A percentile compares a stretch with the other conserved stretches of the same genome.
phyloP scores from a whole-genome alignment of 2,329 filamentous ascomycete genomes.

The Didymosphaeria variabile region DNA sequence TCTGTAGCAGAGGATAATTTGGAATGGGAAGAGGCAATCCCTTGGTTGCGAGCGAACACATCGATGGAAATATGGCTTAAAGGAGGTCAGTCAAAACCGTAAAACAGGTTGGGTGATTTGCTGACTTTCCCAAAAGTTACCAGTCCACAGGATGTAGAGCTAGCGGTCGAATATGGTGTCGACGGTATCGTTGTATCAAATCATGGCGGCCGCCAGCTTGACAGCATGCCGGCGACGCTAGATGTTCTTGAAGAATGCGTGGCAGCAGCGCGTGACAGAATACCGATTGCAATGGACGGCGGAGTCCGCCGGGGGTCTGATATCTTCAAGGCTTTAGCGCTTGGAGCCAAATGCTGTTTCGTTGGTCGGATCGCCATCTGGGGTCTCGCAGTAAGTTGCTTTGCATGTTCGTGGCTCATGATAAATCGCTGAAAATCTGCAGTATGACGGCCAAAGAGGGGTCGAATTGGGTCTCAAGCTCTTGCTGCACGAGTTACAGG shows the following conservation, averaged over 20 bases:
- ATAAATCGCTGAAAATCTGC: slow-evolving; percentile 16
- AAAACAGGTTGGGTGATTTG: too few relatives aligned
- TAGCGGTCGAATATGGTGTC: slow-evolving; percentile 54
- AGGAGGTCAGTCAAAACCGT: slow-evolving; percentile 29
- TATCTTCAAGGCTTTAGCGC: slow-evolving; percentile 65
- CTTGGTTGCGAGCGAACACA: slow-evolving; percentile 59
- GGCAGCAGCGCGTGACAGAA: slow-evolving; percentile 52
- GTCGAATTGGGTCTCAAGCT: slow-evolving; percentile 57
- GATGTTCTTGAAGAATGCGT: slow-evolving; percentile 57
- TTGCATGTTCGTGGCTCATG: background rate
- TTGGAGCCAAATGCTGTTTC: slow-evolving; percentile 62
- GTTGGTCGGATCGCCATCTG: slow-evolving; percentile 60
- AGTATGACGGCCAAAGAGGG: slow-evolving; percentile 50
- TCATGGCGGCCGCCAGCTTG: slow-evolving; percentile 54
- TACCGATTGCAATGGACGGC: slow-evolving; percentile 70
- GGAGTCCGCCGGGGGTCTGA: slow-evolving; percentile 66
- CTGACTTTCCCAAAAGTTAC: slow-evolving; percentile 26
- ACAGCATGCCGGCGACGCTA: slow-evolving; percentile 63
- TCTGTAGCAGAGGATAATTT: slow-evolving; percentile 24
- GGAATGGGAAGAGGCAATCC: slow-evolving; percentile 61
- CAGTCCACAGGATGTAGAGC: slow-evolving; percentile 52
- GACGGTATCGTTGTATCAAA: slow-evolving; percentile 33
- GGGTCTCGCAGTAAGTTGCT: slow-evolving; percentile 55
- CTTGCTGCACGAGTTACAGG: slow-evolving; percentile 39
- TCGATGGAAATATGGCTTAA: slow-evolving; percentile 61